Evolutionary conservation across 345 rosid genomes (phyloP), one percentile per base, ranked within the genome.

Genomic region (Lepidium africanum): DNA sequence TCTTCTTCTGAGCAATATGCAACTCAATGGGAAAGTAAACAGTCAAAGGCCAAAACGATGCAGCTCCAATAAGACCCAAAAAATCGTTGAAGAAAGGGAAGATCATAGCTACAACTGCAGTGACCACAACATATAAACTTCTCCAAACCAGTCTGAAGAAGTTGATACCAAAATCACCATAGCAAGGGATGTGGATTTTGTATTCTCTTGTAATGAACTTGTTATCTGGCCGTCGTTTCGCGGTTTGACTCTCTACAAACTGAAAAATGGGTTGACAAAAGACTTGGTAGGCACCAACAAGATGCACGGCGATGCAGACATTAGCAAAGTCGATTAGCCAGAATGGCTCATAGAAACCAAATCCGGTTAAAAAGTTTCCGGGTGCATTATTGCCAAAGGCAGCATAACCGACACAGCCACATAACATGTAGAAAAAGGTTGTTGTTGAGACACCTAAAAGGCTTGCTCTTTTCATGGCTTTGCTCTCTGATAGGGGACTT

Each of bases 241-340:
- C 49, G 79, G 82, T 74, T 35, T 50, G 63, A 6, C 52, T 72
- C 84, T 92, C 98, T 3, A 90, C 82, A 14, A 88, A 84, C 32
- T 78, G 74, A 70, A 79, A 92, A 14, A 90, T 15, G 1, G 98
- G 96, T 53, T 92, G 98, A 65, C 80, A 70, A 62, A 90, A 89
- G 14, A 92, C 96, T 77, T 89, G 98, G 76, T 92, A 92, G 9
- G 96, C 96, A 5, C 96, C 90, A 1, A 90, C 48, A 6, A 92
- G 88, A 74, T 92, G 98, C 61, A 87, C 6, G 0, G 82, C 96
- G 1, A 92, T 88, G 82, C 92, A 90, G 25, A 85, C 68, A 62
- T 92, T 92, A n/a, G 96, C 98, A 0, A 92, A 23, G 78, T 92
- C 98, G 6, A 92, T 70, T 13, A 92, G 74, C 98, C 96, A 88